phyloP scores from a whole-genome alignment of 2,329 filamentous ascomycete species.

The Penicillium sclerotigenum region DNA sequence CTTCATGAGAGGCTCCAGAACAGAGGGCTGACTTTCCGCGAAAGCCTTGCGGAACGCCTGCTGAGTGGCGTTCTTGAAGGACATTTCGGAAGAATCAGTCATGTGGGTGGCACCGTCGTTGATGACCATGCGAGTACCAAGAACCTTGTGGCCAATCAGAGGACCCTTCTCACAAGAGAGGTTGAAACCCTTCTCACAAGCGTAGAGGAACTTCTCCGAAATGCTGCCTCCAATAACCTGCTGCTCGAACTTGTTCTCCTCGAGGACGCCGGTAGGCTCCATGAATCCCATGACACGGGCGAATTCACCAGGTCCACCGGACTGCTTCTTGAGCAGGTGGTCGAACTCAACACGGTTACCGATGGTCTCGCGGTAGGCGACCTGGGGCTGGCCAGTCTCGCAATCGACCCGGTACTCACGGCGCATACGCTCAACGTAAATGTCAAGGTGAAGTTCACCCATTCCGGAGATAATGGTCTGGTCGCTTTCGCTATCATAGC shows the following conservation, averaged over 20 bases:
- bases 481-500: constrained; percentile 85
- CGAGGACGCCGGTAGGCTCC: constrained; percentile 73
- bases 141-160: constrained; percentile 85
- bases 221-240: constrained; percentile 87
- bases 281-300: constrained; percentile 89
- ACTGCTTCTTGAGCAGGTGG: constrained; percentile 91
- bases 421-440: constrained; percentile 95
- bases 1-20: constrained; percentile 97
- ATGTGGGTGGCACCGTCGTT: constrained; percentile 97
- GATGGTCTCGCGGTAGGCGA: constrained; percentile 95
- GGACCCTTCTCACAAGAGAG: constrained; percentile 80
- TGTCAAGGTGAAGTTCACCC: constrained; percentile 94
- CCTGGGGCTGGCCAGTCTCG: constrained; percentile 91
- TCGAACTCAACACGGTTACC: constrained; percentile 78
- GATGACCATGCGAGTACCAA: constrained; percentile 85
- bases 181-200: constrained; percentile 93
- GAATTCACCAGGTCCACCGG: constrained; percentile 91
- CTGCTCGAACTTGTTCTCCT: constrained; percentile 79
- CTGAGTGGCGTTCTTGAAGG: constrained; percentile 91
- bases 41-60: constrained; percentile 97
- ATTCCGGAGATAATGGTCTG: constrained; percentile 98
- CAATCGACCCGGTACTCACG: constrained; percentile 97
- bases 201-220: constrained; percentile 90
- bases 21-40: constrained; percentile 70
- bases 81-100: constrained; percentile 94